Evolutionary conservation across 352 stramenopile species (phyloP), one percentile per base, ranked within the genome.

Genomic region (Phytopythium aichiense): DNA sequence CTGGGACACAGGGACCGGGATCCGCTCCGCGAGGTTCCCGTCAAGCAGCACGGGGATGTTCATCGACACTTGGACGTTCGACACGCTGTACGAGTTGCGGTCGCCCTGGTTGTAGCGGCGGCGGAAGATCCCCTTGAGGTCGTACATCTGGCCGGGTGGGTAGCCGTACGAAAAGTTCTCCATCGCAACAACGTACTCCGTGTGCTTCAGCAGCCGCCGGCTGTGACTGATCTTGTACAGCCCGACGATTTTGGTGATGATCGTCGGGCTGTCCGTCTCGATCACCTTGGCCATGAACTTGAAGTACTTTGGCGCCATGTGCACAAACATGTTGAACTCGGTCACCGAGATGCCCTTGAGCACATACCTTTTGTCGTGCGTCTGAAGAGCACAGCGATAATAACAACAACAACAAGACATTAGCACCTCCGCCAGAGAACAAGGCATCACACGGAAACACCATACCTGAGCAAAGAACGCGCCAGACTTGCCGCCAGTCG

Each of bases 251-350:
- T 94, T 93, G 22, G 81, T 92, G 59, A 95, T 91, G 5, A 93
- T 74, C 11, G 80, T 92, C 16, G 81, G 66, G 20, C 65, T 87
- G 12, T 77, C 63, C 8, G 71, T 57, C 63, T 90, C 78, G 38
- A 91, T 66, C 31, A 92, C 68, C 25, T 75, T 71, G 30, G 80
- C 77, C 66, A 95, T 89, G 30, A 91, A 95, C 71, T 90, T 88
- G 66, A 95, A 94, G 52, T 95, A 95, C 40, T 89, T 76, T 20
- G 83, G 87, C 16, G 87, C 87, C 84, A 95, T 93, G 68, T 95
- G 83, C 56, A 94, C 67, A 50, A 95, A 95, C 87, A 95, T 95
- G 66, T 95, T 95, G 66, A 92, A 94, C 64, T 95, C 87, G 18
- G 74, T 91, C 67, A 92, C 72, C 2, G 87, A 87, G 52, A 95